phyloP scores from a whole-genome alignment of 495 filamentous ascomycete species.

The Emericellopsis terricola region DNA sequence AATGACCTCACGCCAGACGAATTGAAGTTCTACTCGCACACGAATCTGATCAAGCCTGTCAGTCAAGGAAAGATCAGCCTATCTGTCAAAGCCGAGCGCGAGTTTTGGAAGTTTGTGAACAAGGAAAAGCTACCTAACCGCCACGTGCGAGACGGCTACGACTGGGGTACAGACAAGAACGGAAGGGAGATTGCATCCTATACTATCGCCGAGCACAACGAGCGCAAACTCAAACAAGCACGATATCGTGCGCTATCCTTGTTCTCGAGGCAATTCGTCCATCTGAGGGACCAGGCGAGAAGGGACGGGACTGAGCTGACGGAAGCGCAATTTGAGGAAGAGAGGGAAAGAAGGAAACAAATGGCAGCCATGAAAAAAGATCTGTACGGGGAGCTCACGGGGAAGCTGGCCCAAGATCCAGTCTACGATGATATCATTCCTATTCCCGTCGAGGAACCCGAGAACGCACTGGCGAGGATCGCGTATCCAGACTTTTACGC shows the following conservation, averaged over 20 bases:
- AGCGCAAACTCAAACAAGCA: slow-evolving; percentile 10
- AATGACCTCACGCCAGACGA: slow-evolving; percentile 18
- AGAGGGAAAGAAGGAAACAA: slow-evolving; percentile 20
- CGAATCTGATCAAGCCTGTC: slow-evolving; percentile 13
- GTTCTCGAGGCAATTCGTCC: slow-evolving; percentile 12
- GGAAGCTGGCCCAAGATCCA: slow-evolving; percentile 45
- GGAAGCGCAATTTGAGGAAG: slow-evolving; percentile 24
- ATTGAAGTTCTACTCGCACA: slow-evolving; percentile 16
- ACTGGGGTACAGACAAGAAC: slow-evolving; percentile 24
- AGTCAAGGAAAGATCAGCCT: slow-evolving; percentile 9
- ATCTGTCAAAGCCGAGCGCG: slow-evolving; percentile 23
- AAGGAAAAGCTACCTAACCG: slow-evolving; percentile 24
- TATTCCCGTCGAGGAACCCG: slow-evolving; percentile 69
- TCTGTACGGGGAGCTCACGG: slow-evolving; percentile 23
- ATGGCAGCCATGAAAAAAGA: slow-evolving; percentile 23
- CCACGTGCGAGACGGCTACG: slow-evolving; percentile 8
- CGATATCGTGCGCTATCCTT: slow-evolving; percentile 11
- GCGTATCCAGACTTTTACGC: slow-evolving; percentile 73
- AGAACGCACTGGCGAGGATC: slow-evolving; percentile 66
- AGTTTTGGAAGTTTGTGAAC: slow-evolving; percentile 29
- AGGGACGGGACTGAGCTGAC: slow-evolving; percentile 11
- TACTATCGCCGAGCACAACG: slow-evolving; percentile 17
- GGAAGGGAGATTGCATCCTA: slow-evolving; percentile 22
- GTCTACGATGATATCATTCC: slow-evolving; percentile 73
- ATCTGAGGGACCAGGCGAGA: slow-evolving; percentile 9